Conservation (phyloP, 2,329 filamentous ascomycete genomes). For the Leptodontidium sp. region DNA sequence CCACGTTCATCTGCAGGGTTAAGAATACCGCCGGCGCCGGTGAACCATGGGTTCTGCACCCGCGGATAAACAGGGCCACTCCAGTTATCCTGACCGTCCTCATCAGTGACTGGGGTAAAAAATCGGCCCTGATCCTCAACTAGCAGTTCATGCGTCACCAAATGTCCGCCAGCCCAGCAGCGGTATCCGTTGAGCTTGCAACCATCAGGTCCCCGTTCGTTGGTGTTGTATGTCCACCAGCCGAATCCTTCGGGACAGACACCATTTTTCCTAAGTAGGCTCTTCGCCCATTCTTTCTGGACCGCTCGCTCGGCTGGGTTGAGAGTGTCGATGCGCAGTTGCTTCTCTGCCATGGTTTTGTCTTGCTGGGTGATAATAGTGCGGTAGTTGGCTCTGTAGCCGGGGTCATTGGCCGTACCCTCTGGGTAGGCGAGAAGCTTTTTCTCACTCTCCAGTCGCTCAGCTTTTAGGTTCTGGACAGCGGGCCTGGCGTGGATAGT, state of each 20-base stretch:
- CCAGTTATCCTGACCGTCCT: too few relatives aligned
- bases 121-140: not conserved
- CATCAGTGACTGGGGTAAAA: not conserved
- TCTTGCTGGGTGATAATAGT: not conserved
- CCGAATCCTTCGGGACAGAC: not conserved
- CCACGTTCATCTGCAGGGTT: not conserved
- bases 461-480: too few relatives aligned
- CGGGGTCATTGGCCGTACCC: not conserved
- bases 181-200: constrained; percentile 1
- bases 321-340: not conserved
- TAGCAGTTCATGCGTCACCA: constrained; percentile 9
- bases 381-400: not conserved
- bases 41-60: too few relatives aligned
- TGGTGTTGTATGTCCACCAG: not conserved
- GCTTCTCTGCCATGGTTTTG: constrained; percentile 1
- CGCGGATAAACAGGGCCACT: too few relatives aligned
- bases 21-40: too few relatives aligned
- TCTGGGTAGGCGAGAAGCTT: too few relatives aligned
- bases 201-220: not conserved
- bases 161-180: constrained; percentile 5
- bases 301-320: not conserved
- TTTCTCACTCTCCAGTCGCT: too few relatives aligned
- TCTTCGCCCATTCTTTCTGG: constrained; percentile 5
- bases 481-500: not conserved
- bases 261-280: not conserved